Conservation (phyloP, 2,329 filamentous ascomycete genomes). For the Hirsutella rhossiliensis region DNA sequence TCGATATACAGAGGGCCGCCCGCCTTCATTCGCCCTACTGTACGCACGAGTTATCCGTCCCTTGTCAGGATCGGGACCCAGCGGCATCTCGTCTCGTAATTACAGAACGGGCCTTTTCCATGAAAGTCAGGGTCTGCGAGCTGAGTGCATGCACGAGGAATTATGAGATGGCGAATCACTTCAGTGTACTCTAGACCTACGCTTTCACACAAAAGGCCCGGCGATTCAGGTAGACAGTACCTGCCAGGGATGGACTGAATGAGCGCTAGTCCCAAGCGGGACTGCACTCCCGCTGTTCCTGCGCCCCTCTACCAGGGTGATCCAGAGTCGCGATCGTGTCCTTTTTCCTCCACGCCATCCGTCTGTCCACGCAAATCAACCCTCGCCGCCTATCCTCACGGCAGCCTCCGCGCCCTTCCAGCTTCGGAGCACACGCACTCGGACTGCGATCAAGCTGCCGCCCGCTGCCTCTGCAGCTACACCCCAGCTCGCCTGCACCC, state of each 20-base stretch:
- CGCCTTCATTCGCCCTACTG: no score
- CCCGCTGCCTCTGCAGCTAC: not conserved
- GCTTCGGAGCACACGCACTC: not conserved
- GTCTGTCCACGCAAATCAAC: not conserved
- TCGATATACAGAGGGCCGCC: no score
- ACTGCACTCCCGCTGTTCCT: not conserved
- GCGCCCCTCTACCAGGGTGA: not conserved
- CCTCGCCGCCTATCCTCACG: not conserved
- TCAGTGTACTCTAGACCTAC: no score
- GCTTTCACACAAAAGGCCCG: not conserved
- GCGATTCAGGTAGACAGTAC: not conserved
- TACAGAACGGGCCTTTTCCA: no score
- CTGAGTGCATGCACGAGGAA: no score
- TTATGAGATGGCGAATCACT: no score
- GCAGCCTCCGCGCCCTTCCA: not conserved
- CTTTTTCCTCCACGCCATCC: not conserved
- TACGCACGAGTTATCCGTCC: no score
- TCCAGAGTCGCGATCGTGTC: slow-evolving; percentile 6
- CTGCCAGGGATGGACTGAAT: not conserved
- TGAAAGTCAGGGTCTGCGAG: no score
- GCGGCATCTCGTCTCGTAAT: no score
- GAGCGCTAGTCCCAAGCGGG: slow-evolving; percentile 2
- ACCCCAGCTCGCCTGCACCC: not conserved
- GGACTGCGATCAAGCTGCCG: not conserved
- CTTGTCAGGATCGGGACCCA: no score